These are phyloP conservation scores for Ceratobasidium sp. DNA, from an alignment of 1,284 basidiomycete genomes.

Conservation along the genomic window DNA sequence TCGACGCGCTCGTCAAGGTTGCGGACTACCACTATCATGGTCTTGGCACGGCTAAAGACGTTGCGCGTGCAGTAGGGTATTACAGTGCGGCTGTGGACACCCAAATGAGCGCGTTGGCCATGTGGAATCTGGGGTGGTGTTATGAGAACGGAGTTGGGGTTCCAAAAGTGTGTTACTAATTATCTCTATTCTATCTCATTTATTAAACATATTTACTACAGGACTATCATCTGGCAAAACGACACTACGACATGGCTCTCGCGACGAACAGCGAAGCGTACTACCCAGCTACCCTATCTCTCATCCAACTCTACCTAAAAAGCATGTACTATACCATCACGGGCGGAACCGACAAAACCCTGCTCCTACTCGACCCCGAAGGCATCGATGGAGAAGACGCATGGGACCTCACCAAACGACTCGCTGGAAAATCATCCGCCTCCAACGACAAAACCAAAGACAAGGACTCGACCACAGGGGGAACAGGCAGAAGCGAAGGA, in stretches of 20 bases:
- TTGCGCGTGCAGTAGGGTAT: slow-evolving; percentile 91
- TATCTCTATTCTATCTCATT: background rate
- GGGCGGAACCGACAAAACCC: slow-evolving; percentile 72
- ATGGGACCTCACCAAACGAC: slow-evolving; percentile 80
- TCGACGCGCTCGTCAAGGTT: slow-evolving; percentile 96
- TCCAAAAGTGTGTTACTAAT: slow-evolving; percentile 69
- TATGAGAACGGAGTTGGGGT: slow-evolving; percentile 97
- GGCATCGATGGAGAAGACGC: slow-evolving; percentile 68
- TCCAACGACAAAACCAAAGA: slow-evolving; percentile 62
- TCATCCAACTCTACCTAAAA: slow-evolving; percentile 86
- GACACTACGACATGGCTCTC: slow-evolving; percentile 92
- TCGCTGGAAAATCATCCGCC: slow-evolving; percentile 64
- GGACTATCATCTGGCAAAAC: slow-evolving; percentile 97
- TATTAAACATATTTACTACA: slow-evolving; percentile 55
- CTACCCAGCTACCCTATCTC: slow-evolving; percentile 85
- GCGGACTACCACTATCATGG: slow-evolving; percentile 96
- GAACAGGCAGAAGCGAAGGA: slow-evolving; percentile 7
- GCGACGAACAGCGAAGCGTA: slow-evolving; percentile 92
- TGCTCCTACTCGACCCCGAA: slow-evolving; percentile 73
- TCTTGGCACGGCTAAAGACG: slow-evolving; percentile 77
- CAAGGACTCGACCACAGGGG: slow-evolving; percentile 26
- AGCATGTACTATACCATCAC: slow-evolving; percentile 86
- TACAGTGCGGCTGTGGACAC: slow-evolving; percentile 95
- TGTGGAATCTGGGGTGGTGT: slow-evolving; percentile 99
- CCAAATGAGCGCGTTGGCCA: slow-evolving; percentile 90